These are phyloP conservation scores for Raffaelea ambrosiae DNA, from an alignment of 2,329 filamentous ascomycete genomes.

Conservation along the genomic window DNA sequence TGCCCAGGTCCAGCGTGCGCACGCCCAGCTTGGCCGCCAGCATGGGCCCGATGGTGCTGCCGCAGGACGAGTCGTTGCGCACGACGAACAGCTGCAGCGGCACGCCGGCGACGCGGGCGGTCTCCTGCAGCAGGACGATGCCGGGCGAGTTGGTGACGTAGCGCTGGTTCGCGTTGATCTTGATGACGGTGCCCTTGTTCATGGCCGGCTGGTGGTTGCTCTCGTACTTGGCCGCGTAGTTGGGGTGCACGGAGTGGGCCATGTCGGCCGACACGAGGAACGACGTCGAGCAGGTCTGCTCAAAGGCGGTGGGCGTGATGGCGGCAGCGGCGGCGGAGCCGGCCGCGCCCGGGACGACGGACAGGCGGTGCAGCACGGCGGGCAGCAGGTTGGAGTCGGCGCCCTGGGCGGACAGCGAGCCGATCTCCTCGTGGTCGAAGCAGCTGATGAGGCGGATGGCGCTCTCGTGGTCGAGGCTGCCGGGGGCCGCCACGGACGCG, in stretches of 20 bases:
- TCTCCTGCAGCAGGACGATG: slow-evolving; percentile 85
- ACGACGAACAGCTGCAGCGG: slow-evolving; percentile 95
- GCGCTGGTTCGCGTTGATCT: slow-evolving; percentile 94
- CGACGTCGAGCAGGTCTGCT: slow-evolving; percentile 83
- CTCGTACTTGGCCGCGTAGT: slow-evolving; percentile 90
- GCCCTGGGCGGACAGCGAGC: slow-evolving; percentile 84
- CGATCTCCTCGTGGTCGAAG: slow-evolving; percentile 98
- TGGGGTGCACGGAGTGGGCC: slow-evolving; percentile 93
- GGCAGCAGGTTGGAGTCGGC: slow-evolving; percentile 89
- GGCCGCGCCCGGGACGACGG: slow-evolving; percentile 57
- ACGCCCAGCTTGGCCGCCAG: slow-evolving; percentile 78
- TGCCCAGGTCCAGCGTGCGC: slow-evolving; percentile 84
- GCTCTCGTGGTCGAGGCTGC: slow-evolving; percentile 55
- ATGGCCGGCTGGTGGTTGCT: slow-evolving; percentile 83
- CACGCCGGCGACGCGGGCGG: slow-evolving; percentile 64
- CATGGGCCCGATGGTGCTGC: slow-evolving; percentile 97
- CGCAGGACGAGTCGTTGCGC: slow-evolving; percentile 88
- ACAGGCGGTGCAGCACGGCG: slow-evolving; percentile 76
- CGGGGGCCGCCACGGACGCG: slow-evolving; percentile 57
- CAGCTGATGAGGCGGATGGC: slow-evolving; percentile 86
- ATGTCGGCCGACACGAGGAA: slow-evolving; percentile 96
- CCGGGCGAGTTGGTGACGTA: slow-evolving; percentile 96
- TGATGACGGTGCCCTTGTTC: slow-evolving; percentile 95
- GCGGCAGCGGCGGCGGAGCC: slow-evolving; percentile 34
- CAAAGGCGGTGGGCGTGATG: slow-evolving; percentile 73